Percentiles rank a stretch among this genome's conserved stretches.
These are phyloP conservation scores for Thoreauomyces humboldtii DNA, from an alignment of 192 early-diverging fungal species.

Conservation along the genomic window DNA sequence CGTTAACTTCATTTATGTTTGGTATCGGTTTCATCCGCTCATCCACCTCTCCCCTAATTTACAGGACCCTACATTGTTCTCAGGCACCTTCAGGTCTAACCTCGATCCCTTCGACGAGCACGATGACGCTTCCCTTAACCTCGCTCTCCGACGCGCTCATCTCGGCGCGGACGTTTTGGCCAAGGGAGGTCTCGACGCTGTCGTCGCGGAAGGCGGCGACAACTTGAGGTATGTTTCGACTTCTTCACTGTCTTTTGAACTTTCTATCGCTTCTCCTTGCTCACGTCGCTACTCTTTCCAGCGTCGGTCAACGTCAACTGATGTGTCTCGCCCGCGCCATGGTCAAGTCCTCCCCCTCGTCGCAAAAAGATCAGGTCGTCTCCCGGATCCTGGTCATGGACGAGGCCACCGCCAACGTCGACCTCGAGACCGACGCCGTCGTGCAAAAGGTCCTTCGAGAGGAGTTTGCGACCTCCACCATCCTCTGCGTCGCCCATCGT, in stretches of 20 bases:
- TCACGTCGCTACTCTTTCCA: too few species aligned
- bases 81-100: conserved; percentile 55
- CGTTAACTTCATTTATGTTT: background rate
- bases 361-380: too few species aligned
- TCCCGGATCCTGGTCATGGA: conserved; percentile 46
- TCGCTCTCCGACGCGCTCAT: conserved; percentile 34
- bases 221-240: too few species aligned
- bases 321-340: conserved; percentile 56
- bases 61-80: conserved; percentile 52
- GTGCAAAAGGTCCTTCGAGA: conserved; percentile 65
- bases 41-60: background rate
- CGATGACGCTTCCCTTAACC: conserved; percentile 41
- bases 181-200: conserved; percentile 60
- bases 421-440: conserved; percentile 63
- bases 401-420: conserved; percentile 19
- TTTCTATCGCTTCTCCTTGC: too few species aligned
- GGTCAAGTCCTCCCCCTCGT: too few species aligned
- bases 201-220: conserved; percentile 73
- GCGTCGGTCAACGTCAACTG: conserved; percentile 70
- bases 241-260: too few species aligned
- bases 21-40: conserved; percentile 8
- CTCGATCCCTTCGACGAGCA: conserved; percentile 59
- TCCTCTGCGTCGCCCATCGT: conserved; percentile 29
- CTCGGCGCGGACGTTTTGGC: conserved; percentile 40
- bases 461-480: conserved; percentile 27